Evolutionary conservation across 208 protist genomes (phyloP).

Genomic region (Wallacemonas sp.): DNA sequence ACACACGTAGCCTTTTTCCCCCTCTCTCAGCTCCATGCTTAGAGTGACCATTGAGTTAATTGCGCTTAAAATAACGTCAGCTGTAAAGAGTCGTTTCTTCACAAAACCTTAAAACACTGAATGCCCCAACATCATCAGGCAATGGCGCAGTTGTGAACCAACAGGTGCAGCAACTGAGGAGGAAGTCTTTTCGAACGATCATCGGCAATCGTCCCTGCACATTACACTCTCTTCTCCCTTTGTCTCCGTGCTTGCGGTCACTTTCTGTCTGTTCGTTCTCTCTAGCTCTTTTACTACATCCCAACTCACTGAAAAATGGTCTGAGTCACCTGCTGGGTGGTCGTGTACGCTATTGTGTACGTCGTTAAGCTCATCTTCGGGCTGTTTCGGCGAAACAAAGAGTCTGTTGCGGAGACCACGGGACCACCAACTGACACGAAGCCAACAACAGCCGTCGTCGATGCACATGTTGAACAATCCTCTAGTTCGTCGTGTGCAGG

Average conservation of each 20-base stretch:
- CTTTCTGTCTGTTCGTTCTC: neutral
- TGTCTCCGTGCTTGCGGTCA: neutral
- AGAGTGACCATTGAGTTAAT: too few species aligned
- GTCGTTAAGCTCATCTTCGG: constrained; percentile 18
- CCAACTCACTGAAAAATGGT: constrained; percentile 15
- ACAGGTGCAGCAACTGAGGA: too few species aligned
- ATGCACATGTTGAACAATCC: neutral
- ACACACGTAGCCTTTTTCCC: too few species aligned
- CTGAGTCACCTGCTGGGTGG: constrained; percentile 41
- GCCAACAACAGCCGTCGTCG: neutral
- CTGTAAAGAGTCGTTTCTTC: neutral
- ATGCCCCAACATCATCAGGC: too few species aligned
- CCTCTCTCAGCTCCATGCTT: too few species aligned
- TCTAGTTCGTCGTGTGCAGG: constrained; percentile 11
- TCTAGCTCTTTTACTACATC: neutral
- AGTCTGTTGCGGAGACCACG: neutral
- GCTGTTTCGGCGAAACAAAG: constrained; percentile 10
- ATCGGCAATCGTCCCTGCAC: too few species aligned
- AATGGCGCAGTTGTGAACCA: too few species aligned
- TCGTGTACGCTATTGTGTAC: constrained; percentile 29
- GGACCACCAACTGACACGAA: neutral
- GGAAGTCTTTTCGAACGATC: too few species aligned
- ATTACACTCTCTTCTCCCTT: neutral
- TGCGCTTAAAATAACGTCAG: too few species aligned
- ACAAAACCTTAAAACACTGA: neutral